Conservation (phyloP, 768 basidiomycete species). For the Suillus lakei region DNA sequence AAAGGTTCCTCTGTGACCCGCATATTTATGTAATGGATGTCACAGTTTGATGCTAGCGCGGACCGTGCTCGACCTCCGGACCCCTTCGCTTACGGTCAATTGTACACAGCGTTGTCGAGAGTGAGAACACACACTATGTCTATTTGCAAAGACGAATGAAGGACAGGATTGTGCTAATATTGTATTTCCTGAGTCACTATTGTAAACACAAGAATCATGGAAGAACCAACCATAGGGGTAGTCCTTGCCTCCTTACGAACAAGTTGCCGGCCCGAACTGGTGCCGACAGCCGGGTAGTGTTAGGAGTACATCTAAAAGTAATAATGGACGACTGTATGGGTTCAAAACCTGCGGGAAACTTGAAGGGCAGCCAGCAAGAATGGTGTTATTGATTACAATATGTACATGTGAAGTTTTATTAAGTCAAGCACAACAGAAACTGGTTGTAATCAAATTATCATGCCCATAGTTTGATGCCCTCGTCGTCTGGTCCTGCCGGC, state of each 20-base stretch:
- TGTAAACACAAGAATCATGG: too few relatives aligned
- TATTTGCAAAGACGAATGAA: too few relatives aligned
- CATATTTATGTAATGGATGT: not conserved
- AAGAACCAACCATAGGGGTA: too few relatives aligned
- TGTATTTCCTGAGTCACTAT: too few relatives aligned
- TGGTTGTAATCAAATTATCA: constrained; percentile 22
- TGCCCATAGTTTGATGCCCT: constrained; percentile 50
- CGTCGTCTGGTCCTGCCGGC: constrained; percentile 49
- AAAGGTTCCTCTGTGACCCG: not conserved
- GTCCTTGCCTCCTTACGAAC: not conserved
- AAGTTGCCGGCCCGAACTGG: not conserved
- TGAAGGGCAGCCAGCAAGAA: not conserved
- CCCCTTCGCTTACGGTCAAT: too few relatives aligned
- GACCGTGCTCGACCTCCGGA: too few relatives aligned
- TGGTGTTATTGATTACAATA: not conserved
- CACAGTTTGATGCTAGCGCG: too few relatives aligned
- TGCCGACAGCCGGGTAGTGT: not conserved
- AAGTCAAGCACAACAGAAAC: not conserved
- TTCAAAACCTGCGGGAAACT: not conserved
- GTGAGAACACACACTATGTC: too few relatives aligned
- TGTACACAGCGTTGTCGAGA: too few relatives aligned
- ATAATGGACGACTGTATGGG: not conserved
- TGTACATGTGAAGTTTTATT: not conserved
- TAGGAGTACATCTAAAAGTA: not conserved
- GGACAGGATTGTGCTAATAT: too few relatives aligned